A percentile compares a stretch with the other conserved stretches of the same genome.
Conservation (phyloP, 306 rosid genomes). For the Acacia crassicarpa region DNA sequence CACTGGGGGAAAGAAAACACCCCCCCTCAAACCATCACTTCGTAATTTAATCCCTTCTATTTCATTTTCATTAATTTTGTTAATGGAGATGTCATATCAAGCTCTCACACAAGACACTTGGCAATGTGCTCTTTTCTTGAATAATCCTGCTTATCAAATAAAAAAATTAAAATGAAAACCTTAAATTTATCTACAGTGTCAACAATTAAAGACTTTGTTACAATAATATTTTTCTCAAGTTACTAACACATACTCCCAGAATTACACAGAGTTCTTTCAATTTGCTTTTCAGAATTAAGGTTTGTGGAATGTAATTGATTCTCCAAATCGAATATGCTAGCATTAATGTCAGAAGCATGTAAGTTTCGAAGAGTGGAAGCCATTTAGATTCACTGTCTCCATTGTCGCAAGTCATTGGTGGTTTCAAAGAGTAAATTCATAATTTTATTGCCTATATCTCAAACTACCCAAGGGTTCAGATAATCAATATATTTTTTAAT, state of each 20-base stretch:
- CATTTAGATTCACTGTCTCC: background rate
- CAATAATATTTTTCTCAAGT: background rate
- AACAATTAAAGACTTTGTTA: background rate
- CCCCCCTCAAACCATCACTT: too few relatives aligned
- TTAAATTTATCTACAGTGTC: background rate
- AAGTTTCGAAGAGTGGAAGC: background rate
- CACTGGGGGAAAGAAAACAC: too few relatives aligned
- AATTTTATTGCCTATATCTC: background rate
- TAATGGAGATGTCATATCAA: background rate
- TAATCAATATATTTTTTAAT: background rate
- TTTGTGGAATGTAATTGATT: background rate
- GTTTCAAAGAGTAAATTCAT: background rate
- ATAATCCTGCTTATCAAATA: background rate
- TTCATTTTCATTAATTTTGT: background rate
- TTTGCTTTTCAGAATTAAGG: background rate
- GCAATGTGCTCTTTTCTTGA: background rate
- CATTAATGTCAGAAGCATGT: background rate
- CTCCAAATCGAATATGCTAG: background rate
- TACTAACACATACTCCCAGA: background rate
- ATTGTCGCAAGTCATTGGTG: background rate
- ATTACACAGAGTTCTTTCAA: background rate
- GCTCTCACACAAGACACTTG: background rate
- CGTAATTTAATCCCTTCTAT: background rate
- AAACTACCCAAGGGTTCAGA: background rate
- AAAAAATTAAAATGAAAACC: too few relatives aligned